A percentile compares a stretch with the other conserved stretches of the same genome.
phyloP scores from a whole-genome alignment of 495 filamentous ascomycete species.

The Daldinia caldariorum region DNA sequence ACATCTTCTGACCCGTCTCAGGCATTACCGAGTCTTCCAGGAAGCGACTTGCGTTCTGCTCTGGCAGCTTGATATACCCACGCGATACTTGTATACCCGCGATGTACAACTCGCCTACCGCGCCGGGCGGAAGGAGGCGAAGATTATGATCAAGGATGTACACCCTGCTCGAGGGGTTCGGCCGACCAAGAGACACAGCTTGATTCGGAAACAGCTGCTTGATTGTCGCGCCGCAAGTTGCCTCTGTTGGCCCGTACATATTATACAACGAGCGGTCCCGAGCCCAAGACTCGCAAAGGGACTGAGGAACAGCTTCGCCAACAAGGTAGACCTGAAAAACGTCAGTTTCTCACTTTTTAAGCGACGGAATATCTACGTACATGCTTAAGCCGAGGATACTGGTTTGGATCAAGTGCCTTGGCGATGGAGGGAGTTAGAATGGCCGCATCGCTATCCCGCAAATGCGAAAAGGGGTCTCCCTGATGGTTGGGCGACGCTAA shows the following conservation, averaged over 20 bases:
- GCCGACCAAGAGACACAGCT: not conserved
- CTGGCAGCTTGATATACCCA: not conserved
- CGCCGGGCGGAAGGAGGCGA: not conserved
- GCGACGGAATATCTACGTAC: not conserved
- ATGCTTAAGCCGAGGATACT: not conserved
- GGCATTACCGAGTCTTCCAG: not conserved
- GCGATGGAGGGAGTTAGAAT: not conserved
- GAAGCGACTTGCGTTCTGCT: not conserved
- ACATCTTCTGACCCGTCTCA: not conserved
- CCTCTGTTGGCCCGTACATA: not conserved
- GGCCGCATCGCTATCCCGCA: not conserved
- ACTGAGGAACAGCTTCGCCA: not conserved
- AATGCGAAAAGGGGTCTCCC: not conserved
- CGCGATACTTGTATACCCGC: not conserved
- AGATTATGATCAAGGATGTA: not conserved
- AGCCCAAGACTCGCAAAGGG: not conserved
- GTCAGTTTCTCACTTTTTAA: not conserved
- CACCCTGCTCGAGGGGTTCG: not conserved
- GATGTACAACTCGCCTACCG: not conserved
- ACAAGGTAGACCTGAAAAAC: not conserved
- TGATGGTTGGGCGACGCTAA: conserved; percentile 2
- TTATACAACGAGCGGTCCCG: not conserved
- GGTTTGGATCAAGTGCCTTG: not conserved
- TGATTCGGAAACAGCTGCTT: not conserved
- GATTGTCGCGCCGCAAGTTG: not conserved